Evolutionary conservation across 2,329 filamentous ascomycete species (phyloP), one percentile per base, ranked within the genome.

Genomic region (Colletotrichum neosansevieriae): DNA sequence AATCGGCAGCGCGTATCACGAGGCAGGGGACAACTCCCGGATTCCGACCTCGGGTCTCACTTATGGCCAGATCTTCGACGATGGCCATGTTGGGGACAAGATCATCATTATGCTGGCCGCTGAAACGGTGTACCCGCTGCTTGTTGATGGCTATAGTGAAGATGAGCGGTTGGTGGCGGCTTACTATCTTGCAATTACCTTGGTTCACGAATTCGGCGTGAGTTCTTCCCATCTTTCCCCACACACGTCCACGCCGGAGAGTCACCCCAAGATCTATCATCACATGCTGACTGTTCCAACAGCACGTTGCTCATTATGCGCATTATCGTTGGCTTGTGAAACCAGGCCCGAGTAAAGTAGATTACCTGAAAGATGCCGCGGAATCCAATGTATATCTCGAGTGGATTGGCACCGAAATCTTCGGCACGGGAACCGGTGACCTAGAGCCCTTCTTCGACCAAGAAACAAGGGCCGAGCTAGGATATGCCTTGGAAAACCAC

Each of bases 131-230:
- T 77, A 72, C 66, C 72, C 74, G 21, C 58, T 78, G 12, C 51
- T 77, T 12, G 62, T 69, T 1, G 49, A 66, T 11, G 69, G 70
- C 7, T 73, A 74, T 32, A 74, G 71, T 49, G 59, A 61, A 3
- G 72, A 73, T 29, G 76, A 78, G 69, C 75, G 72, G 56, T 58
- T 73, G 36, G 71, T 75, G 71, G 54, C 69, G 3, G 75, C 63
- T 45, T 63, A 71, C 38, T 40, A 70, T 10, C 34, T 75, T 12
- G 73, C 75, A 2, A 34, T 51, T 1, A 73, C 74, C 3, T 44
- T 78, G 7, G 62, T 73, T 11, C 76, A 78, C 21, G 76, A 78
- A 59, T 24, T 77, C 6, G 73, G 75, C 51, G 76, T 77, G 53
- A 72, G 76, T 57, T 19, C 12, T 19, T 34, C 19, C n/a, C 15